Evolutionary conservation across 192 early-diverging fungal species (phyloP).

Genomic region (Phlyctochytrium planicorne): DNA sequence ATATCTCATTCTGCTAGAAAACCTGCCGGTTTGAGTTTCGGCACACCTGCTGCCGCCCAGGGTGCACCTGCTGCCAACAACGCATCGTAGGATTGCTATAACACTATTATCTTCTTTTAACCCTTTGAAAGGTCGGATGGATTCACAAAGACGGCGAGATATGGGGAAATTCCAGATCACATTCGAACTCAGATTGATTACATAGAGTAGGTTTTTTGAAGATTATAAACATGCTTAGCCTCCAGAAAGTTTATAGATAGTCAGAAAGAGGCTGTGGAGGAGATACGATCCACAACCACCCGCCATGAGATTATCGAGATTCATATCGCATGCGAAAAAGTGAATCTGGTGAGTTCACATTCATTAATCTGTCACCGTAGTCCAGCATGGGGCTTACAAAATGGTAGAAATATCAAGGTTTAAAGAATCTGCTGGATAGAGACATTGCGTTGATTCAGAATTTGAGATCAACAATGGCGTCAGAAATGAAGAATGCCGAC

Average conservation of each 20-base stretch:
- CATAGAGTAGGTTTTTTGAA: conserved; percentile 25
- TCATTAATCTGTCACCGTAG: neutral
- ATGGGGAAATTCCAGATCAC: conserved; percentile 24
- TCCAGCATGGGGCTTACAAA: neutral
- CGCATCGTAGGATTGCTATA: too few relatives aligned
- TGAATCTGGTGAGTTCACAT: conserved; percentile 9
- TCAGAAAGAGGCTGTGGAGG: conserved; percentile 29
- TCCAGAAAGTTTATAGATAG: conserved; percentile 27
- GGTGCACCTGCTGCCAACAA: too few relatives aligned
- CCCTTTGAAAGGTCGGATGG: neutral
- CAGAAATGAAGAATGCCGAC: conserved; percentile 40
- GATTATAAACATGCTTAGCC: neutral
- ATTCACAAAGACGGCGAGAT: conserved; percentile 19
- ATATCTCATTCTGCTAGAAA: too few relatives aligned
- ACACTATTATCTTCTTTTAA: too few relatives aligned
- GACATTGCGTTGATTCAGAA: conserved; percentile 34
- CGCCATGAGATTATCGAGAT: conserved; percentile 22
- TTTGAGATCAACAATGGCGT: conserved; percentile 16
- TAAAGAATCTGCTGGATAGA: conserved; percentile 35
- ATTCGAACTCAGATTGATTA: conserved; percentile 17
- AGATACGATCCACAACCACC: conserved; percentile 10
- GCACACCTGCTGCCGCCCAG: too few relatives aligned
- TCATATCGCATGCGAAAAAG: conserved; percentile 13
- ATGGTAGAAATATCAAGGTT: conserved; percentile 34
- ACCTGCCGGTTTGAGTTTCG: too few relatives aligned